Evolutionary conservation across 768 basidiomycete genomes (phyloP).

Genomic region (Kwoniella europaea): DNA sequence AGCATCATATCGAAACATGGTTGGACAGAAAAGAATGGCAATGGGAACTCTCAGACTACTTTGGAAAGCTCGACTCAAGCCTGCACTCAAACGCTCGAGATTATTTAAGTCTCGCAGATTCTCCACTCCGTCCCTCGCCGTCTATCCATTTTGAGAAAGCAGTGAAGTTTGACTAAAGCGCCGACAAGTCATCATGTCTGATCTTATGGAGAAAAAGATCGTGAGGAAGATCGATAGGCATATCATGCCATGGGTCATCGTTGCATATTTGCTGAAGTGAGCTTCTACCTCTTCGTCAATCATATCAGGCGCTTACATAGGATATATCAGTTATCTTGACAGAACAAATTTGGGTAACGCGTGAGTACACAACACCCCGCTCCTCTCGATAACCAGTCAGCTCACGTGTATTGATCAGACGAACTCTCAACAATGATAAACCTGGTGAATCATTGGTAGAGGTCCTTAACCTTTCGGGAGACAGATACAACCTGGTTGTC

Average conservation of each 20-base stretch:
- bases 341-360: constrained; percentile 43
- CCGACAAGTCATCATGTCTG: constrained; percentile 9
- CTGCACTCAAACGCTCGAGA: not conserved
- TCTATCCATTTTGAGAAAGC: not conserved
- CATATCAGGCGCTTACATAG: not conserved
- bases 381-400: not conserved
- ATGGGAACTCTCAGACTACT: not conserved
- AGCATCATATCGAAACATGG: not conserved
- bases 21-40: not conserved
- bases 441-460: constrained; percentile 40
- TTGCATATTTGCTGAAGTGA: constrained; percentile 7
- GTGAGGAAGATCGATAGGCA: constrained; percentile 37
- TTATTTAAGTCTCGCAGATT: not conserved
- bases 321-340: constrained; percentile 30
- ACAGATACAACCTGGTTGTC: constrained; percentile 40
- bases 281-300: not conserved
- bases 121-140: not conserved
- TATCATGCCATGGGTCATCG: constrained; percentile 34
- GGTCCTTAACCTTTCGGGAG: constrained; percentile 33
- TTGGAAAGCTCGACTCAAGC: not conserved
- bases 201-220: constrained; percentile 19
- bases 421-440: constrained; percentile 48
- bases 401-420: not conserved
- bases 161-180: not conserved
- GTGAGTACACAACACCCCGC: not conserved